Evolutionary conservation across 73 alveolate genomes (phyloP).

Genomic region (Tetrahymena malaccensis): DNA sequence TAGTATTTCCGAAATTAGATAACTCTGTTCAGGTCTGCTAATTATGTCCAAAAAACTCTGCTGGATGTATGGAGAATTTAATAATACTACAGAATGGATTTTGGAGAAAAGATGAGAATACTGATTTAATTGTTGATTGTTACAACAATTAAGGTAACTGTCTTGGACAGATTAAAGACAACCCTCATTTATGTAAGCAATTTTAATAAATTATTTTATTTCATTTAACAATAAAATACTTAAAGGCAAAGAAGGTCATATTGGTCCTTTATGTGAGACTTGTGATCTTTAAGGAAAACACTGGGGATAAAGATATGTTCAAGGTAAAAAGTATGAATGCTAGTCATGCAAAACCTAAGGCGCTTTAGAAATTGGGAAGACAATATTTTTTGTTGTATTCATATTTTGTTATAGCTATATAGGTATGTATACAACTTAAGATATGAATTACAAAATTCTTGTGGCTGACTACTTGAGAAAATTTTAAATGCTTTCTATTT

Average conservation of each 20-base stretch:
- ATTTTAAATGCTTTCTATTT: not conserved
- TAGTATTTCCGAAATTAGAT: not conserved
- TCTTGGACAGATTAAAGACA: not conserved
- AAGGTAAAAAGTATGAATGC: not conserved
- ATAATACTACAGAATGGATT: not conserved
- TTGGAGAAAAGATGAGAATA: not conserved
- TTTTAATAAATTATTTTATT: not conserved
- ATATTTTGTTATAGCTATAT: not conserved
- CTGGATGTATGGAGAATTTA: not conserved
- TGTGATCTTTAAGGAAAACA: not conserved
- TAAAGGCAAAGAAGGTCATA: not conserved
- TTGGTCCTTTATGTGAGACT: not conserved
- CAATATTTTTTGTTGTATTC: not conserved
- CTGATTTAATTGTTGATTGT: not conserved
- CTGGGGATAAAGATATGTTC: not conserved
- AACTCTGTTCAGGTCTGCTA: not conserved
- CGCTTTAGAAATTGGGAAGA: not conserved
- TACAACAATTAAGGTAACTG: not conserved
- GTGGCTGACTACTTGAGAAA: not conserved
- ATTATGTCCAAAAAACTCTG: not conserved
- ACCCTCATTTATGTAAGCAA: not conserved
- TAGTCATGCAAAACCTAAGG: not conserved
- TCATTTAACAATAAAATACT: not conserved
- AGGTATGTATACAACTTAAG: not conserved
- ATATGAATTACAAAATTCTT: not conserved